Conservation (phyloP, 495 filamentous ascomycete species). For the Neurospora sp. region DNA sequence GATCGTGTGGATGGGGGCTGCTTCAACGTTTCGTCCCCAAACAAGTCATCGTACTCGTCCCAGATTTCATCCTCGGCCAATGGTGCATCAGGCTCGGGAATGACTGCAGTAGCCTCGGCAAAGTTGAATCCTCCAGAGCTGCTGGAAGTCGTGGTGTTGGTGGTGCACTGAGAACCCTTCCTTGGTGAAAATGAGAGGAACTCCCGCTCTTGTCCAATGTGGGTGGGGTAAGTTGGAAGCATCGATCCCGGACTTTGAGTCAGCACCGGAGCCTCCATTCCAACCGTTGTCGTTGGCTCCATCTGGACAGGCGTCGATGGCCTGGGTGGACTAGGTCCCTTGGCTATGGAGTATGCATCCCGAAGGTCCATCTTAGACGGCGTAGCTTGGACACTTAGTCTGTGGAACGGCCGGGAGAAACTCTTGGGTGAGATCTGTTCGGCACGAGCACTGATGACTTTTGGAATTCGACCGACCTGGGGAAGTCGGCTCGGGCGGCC, state of each 20-base stretch:
- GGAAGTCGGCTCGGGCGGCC: constrained; percentile 44
- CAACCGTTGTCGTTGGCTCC: constrained; percentile 11
- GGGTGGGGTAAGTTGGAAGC: constrained; percentile 7
- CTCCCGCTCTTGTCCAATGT: constrained; percentile 16
- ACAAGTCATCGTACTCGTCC: constrained; percentile 87
- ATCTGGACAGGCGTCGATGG: constrained; percentile 24
- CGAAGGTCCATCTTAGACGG: constrained; percentile 4
- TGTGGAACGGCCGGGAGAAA: constrained; percentile 63
- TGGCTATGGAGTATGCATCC: constrained; percentile 35
- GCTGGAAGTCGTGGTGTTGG: constrained; percentile 46
- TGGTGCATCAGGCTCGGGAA: constrained; percentile 46
- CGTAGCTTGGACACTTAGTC: constrained; percentile 16
- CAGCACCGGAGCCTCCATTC: constrained; percentile 11
- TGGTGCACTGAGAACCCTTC: constrained; percentile 58
- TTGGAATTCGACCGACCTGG: constrained; percentile 84
- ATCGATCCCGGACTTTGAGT: constrained; percentile 14
- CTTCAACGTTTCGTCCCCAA: constrained; percentile 47
- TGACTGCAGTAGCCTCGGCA: constrained; percentile 48
- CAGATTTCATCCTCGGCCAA: constrained; percentile 81
- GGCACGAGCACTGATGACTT: constrained; percentile 66
- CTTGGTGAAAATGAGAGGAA: constrained; percentile 67
- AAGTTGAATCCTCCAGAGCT: constrained; percentile 46
- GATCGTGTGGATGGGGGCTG: constrained; percentile 40
- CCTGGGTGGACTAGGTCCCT: constrained; percentile 36
- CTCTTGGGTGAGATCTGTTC: constrained; percentile 65